A percentile compares a stretch with the other conserved stretches of the same genome.
Evolutionary conservation across 805 yeast species (phyloP).

Genomic region (Ogataea populi-albae): DNA sequence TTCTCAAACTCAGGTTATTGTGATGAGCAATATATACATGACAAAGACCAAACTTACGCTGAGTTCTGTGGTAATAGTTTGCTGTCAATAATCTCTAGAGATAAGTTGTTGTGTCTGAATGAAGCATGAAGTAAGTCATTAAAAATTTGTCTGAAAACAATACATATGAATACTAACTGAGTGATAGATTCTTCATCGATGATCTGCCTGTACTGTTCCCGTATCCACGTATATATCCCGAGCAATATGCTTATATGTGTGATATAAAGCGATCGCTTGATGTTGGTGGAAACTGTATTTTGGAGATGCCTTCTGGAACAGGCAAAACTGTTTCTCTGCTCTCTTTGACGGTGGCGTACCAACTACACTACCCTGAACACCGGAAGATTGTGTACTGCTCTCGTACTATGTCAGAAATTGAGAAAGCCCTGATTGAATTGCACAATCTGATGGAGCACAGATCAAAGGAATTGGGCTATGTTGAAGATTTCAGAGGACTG

Average conservation of each 20-base stretch:
- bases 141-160: not conserved
- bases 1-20: too few species aligned
- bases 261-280: slow-evolving; percentile 91
- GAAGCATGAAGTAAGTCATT: not conserved
- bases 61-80: too few species aligned
- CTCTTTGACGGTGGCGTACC: slow-evolving; percentile 92
- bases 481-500: slow-evolving; percentile 88
- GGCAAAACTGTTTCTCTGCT: slow-evolving; percentile 94
- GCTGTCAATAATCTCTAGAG: too few species aligned
- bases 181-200: slow-evolving; percentile 77
- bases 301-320: slow-evolving; percentile 99
- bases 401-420: slow-evolving; percentile 99
- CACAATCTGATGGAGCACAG: slow-evolving; percentile 85
- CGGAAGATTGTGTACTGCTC: slow-evolving; percentile 94
- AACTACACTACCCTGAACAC: slow-evolving; percentile 89
- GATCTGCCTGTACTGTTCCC: slow-evolving; percentile 96
- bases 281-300: slow-evolving; percentile 92
- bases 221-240: slow-evolving; percentile 95
- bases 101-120: too few species aligned
- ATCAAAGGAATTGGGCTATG: slow-evolving; percentile 75
- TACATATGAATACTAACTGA: slow-evolving; percentile 12
- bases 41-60: too few species aligned
- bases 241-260: slow-evolving; percentile 96
- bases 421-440: slow-evolving; percentile 91
- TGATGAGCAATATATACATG: too few species aligned